These are phyloP conservation scores for Mycena venus DNA, from an alignment of 768 basidiomycete species.

Conservation along the genomic window DNA sequence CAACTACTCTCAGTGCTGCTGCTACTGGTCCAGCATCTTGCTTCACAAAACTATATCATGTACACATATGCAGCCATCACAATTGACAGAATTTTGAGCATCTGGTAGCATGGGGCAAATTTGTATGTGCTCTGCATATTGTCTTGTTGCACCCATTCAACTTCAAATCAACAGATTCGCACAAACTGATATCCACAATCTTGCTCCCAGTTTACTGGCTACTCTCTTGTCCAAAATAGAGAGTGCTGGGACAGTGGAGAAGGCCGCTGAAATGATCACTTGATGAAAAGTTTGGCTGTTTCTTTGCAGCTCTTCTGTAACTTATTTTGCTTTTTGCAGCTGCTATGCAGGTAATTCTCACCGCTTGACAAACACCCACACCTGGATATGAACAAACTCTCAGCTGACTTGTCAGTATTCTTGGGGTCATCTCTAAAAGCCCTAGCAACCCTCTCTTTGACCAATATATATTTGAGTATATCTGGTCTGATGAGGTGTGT, in stretches of 20 bases:
- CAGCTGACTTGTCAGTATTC: slow-evolving; percentile 81
- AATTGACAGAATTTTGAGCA: slow-evolving; percentile 93
- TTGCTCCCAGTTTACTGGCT: slow-evolving; percentile 79
- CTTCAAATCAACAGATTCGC: slow-evolving; percentile 72
- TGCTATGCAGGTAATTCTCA: slow-evolving; percentile 93
- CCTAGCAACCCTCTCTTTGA: slow-evolving; percentile 98
- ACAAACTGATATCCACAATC: slow-evolving; percentile 87
- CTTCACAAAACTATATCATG: slow-evolving; percentile 90
- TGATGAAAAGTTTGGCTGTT: slow-evolving; percentile 86
- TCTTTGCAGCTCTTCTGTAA: background rate
- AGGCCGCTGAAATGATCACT: slow-evolving; percentile 97
- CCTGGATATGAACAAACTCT: slow-evolving; percentile 77
- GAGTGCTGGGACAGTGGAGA: slow-evolving; percentile 83
- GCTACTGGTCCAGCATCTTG: slow-evolving; percentile 84
- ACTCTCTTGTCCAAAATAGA: slow-evolving; percentile 87
- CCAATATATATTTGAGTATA: slow-evolving; percentile 96
- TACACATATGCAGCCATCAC: slow-evolving; percentile 98
- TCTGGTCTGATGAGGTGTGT: slow-evolving; percentile 90
- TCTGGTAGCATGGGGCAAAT: slow-evolving; percentile 81
- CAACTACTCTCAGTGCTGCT: slow-evolving; percentile 95
- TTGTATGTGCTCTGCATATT: slow-evolving; percentile 64
- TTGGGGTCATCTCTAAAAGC: slow-evolving; percentile 92
- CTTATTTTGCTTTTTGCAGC: slow-evolving; percentile 62
- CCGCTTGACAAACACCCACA: slow-evolving; percentile 83
- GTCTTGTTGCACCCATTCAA: background rate